A percentile compares a stretch with the other conserved stretches of the same genome.
Conservation (phyloP, 352 stramenopile species). For the Pythium periplocum region DNA sequence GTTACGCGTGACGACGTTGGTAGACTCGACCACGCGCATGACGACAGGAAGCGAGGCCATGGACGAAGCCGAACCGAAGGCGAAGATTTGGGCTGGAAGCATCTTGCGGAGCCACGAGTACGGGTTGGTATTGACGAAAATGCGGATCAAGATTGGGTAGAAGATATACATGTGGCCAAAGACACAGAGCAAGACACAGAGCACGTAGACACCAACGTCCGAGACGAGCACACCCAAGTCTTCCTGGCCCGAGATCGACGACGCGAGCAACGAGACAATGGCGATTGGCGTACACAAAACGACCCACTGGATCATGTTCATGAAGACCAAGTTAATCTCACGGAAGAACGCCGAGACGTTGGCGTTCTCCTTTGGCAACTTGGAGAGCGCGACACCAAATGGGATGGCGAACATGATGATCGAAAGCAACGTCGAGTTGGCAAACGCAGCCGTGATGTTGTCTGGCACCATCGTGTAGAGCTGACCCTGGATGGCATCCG, state of each 20-base stretch:
- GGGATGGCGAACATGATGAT: conserved; percentile 45
- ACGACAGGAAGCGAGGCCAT: conserved; percentile 20
- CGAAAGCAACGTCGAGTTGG: conserved; percentile 33
- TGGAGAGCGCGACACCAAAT: conserved; percentile 24
- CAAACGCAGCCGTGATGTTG: conserved; percentile 36
- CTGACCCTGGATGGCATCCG: conserved; percentile 21
- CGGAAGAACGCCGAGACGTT: conserved; percentile 24
- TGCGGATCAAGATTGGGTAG: conserved; percentile 19
- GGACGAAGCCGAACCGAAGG: conserved; percentile 22
- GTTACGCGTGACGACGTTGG: conserved; percentile 11
- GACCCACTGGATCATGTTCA: conserved; percentile 37
- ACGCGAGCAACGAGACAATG: conserved; percentile 13
- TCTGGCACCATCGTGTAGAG: conserved; percentile 30
- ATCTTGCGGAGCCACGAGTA: conserved; percentile 22
- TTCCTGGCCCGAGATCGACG: conserved; percentile 3
- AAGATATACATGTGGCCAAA: conserved; percentile 17
- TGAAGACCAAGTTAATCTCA: conserved; percentile 37
- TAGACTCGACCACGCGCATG: conserved; percentile 19
- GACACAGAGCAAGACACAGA: conserved; percentile 13
- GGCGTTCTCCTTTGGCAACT: conserved; percentile 8
- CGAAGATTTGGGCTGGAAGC: conserved; percentile 21
- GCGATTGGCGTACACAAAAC: conserved; percentile 23
- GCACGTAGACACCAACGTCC: conserved; percentile 15
- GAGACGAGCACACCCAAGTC: conserved; percentile 11
- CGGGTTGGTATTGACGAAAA: conserved; percentile 20